Evolutionary conservation across 2,329 filamentous ascomycete genomes (phyloP), one percentile per base, ranked within the genome.

Genomic region (Ascosphaera aggregata): DNA sequence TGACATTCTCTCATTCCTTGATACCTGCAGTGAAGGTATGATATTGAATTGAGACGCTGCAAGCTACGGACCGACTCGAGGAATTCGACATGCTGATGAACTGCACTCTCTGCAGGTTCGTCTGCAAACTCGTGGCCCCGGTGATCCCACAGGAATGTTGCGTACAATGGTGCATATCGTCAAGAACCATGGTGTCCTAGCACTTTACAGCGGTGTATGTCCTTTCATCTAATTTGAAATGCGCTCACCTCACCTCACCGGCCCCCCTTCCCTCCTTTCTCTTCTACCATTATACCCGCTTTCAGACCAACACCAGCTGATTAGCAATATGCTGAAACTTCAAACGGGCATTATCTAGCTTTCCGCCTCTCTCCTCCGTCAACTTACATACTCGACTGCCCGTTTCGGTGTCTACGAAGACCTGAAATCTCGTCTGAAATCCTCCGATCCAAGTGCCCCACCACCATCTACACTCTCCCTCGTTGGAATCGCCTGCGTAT

Each of bases 321-420:
- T 37, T 18, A 11, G 13, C 22, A 27, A 27, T 13, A 27, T 27
- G 13, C 22, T 7, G 13, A 27, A 7, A 13, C 7, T 13, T 27
- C 22, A 27, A 27, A 13, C 22, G 7, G 13, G 13, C 13, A 19
- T 18, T 17, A 11, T 47, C 39, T 49, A 74, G 61, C 73, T 95
- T 42, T 91, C 85, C 2, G 89, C 89, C 47, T 89, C 85, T 41
- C 71, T 95, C 37, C 69, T 95, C 42, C 85, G 89, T 46, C 89
- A 95, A 63, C 69, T 85, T 48, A 95, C 89, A 43, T 98, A 98
- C 64, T 89, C 80, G 43, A 98, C 89, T 38, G 89, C 84, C 30
- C 81, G 89, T 37, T 98, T 98, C 62, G 89, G 84, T 46, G 74
- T 94, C 46, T 98, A 98, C 65, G 89, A 95, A 61, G 75, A 92